Percentiles rank a stretch among this genome's conserved stretches.
Conservation (phyloP, 2,329 filamentous ascomycete species). For the Cyphellophora europaea region DNA sequence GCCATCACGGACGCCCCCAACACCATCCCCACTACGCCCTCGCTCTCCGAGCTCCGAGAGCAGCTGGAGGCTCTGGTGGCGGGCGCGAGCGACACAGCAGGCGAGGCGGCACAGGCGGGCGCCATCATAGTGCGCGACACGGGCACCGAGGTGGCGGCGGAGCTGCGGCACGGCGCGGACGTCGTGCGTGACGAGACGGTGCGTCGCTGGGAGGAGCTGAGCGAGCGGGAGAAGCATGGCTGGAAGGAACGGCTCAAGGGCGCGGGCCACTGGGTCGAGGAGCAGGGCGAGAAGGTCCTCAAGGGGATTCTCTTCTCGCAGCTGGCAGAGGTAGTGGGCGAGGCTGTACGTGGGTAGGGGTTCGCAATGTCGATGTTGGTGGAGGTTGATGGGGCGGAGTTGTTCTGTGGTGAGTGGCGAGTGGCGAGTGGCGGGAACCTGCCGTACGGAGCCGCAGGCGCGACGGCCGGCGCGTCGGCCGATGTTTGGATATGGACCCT, state of each 20-base stretch:
- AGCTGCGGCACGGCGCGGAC: slow-evolving; percentile 19
- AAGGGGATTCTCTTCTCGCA: slow-evolving; percentile 70
- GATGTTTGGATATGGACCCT: too few species aligned
- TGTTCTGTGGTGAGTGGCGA: too few species aligned
- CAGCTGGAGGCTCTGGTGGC: slow-evolving; percentile 8
- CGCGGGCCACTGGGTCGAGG: slow-evolving; percentile 69
- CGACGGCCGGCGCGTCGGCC: too few species aligned
- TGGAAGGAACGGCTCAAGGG: slow-evolving; percentile 63
- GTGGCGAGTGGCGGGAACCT: too few species aligned
- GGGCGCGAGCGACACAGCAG: slow-evolving; percentile 4
- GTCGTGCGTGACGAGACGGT: slow-evolving; percentile 11
- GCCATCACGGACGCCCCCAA: slow-evolving; percentile 3
- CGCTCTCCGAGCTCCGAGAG: slow-evolving; percentile 5
- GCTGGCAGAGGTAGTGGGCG: slow-evolving; percentile 53
- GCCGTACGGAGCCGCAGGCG: too few species aligned
- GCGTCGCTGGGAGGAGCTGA: slow-evolving; percentile 63
- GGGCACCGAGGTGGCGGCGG: slow-evolving; percentile 30
- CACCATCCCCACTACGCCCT: slow-evolving; percentile 7
- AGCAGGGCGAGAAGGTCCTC: slow-evolving; percentile 67
- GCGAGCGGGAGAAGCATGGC: slow-evolving; percentile 48
- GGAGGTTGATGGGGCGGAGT: too few species aligned
- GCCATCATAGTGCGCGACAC: slow-evolving; percentile 20
- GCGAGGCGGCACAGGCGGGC: slow-evolving; percentile 4
- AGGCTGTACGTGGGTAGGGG: slow-evolving; percentile 1
- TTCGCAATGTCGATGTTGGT: too few species aligned